Base-by-base conservation (phyloP, 1,284 basidiomycete genomes). In the Apiotrichum gracile region DNA sequence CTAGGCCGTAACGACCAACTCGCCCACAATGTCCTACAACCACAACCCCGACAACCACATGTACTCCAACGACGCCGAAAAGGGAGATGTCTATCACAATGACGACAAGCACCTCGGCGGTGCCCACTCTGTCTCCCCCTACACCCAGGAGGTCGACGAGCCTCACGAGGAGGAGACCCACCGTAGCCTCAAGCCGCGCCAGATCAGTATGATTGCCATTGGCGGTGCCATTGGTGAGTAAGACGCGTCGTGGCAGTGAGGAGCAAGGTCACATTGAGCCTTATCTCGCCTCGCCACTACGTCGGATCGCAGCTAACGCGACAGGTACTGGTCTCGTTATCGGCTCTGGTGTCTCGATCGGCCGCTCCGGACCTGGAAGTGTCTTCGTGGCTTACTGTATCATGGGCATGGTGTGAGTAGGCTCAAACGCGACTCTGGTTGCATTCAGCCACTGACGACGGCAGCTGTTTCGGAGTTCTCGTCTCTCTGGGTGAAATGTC, bases 251-350 rank as follows among this genome's bases (percentile, higher is more conserved):
- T 41, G n/a, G 19, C 16, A 17, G 17, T 19, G n/a, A 4, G 8
- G 5, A 4, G 5, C 16, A 19, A 21, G 6, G 29, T 35, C 37
- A n/a, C 17, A 6, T 22, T 19, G 21, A 14, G 19, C 13, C 29
- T 22, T 45, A 31, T 22, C n/a, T 26, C n/a, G n/a, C n/a, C 33
- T 12, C 45, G 34, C 34, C 24, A 21, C 24, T 37, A 3, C 33
- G 2, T 45, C n/a, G 4, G 8, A n/a, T 19, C 14, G 47, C 51
- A 51, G 25, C 54, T 52, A 17, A 21, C 27, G 13, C 17, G 34
- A 10, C 49, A 59, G 57, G 57, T 38, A 88, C 86, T 24, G 87
- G 87, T 67, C 76, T 89, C 19, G 85, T 89, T 60, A 87, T 89
- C 61, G 86, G 86, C 41, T 81, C 74, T 7, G 78, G 78, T 39